Evolutionary conservation across 495 filamentous ascomycete genomes (phyloP), one percentile per base, ranked within the genome.

Genomic region (Aspergillus taichungensis): DNA sequence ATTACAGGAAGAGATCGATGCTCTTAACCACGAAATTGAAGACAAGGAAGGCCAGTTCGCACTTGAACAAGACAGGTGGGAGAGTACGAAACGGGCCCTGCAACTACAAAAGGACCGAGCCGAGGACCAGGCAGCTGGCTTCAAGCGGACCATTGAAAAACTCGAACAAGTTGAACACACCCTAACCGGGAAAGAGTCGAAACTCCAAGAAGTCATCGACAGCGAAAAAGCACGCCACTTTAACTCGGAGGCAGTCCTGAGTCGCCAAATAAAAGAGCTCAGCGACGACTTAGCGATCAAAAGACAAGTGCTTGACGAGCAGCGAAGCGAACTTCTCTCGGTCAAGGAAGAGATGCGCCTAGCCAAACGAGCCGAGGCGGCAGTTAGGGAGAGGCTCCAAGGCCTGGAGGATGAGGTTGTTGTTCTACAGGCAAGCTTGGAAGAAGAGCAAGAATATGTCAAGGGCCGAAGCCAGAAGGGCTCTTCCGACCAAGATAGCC

Each of bases 321-420:
- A 75, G 40, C 66, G 74, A 39, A 66, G 70, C 34, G 79, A 88
- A 37, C 64, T 85, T 10, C 74, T 82, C 7, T 54, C 68, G 6
- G 69, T 77, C 18, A 77, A 75, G 36, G 83, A 91, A 52, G 82
- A 89, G 12, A 72, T 87, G 8, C 80, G 82, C 27, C 63, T 82
- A 38, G 77, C 76, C 38, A 74, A 80, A 52, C 76, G 83, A 11
- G 79, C 84, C 32, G 77, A 80, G 60, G 72, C 77, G 42, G 61
- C 69, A 1, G 67, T 88, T 28, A 68, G 71, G 34, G 82, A 87
- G 37, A 88, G 83, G 52, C 65, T 85, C 7, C 77, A 85, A 50
- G 78, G 73, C n/a, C 58, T 94, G 11, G 85, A 91, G 56, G 86
- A 90, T 49, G 87, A 94, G 56, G 71, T 91, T 8, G 79, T 88